Base-by-base conservation (phyloP, 768 basidiomycete species). In the Saitozyma sp. region DNA sequence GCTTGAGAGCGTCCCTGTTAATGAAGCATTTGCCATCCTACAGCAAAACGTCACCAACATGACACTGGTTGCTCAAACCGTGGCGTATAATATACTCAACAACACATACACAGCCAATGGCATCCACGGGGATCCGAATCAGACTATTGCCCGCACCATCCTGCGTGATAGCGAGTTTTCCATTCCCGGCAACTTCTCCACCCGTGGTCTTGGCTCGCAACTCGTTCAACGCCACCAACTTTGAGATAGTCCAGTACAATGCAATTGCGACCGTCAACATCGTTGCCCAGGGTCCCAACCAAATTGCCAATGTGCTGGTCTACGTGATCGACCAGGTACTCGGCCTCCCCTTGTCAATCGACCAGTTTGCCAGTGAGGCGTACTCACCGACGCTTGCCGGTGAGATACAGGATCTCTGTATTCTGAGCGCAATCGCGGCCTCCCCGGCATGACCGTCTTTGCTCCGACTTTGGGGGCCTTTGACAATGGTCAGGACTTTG, bases 121-220 rank as follows among this genome's bases (percentile, higher is more conserved):
- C 9, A 79, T 82, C n/a, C 78, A 79, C 9, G 74, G 78, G 10
- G 84, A 79, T 61, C 87, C 88, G 2, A 85, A 84, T 65, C 81
- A 82, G 62, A 88, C 87, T 0, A 77, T 90, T 55, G 86, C 86
- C 1, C 83, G 86, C 46, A 87, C 88, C 0, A 78, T 87, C n/a
- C 81, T 89, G 46, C 84, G 83, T 48, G 81, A 83, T 40, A 67
- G 83, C 0, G 60, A 79, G 0, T 72, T 83, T 20, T 85, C 87
- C 19, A 83, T 89, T 0, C 87, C 87, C 67, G 88, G 84, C 8
- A 83, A 83, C 64, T 81, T 54, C 10, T 63, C 66, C 16, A 61
- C 64, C 71, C 3, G 56, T 78, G 8, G 73, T 78, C 13, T 56
- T 74, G 50, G 39, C 61, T 38, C 67, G 68, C 50, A 64, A 64